Conservation (phyloP, 2,329 filamentous ascomycete species). For the Aspergillus arachidicola region DNA sequence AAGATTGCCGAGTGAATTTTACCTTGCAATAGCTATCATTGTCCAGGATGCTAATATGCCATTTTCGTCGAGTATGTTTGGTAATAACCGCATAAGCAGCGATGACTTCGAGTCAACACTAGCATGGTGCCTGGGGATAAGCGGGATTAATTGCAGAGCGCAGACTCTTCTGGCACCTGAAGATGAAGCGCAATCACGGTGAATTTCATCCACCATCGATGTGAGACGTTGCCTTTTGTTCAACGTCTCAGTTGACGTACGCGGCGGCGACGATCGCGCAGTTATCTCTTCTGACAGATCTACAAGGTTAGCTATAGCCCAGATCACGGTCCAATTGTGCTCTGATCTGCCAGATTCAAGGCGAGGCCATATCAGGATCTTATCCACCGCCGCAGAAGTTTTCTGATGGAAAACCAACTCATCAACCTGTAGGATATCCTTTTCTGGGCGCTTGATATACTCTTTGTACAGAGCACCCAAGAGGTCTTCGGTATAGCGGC, state of each 20-base stretch:
- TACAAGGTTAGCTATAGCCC: slow-evolving; percentile 41
- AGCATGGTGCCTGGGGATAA: slow-evolving; percentile 51
- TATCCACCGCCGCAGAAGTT: slow-evolving; percentile 37
- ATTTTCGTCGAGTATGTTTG: slow-evolving; percentile 70
- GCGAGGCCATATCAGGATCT: slow-evolving; percentile 38
- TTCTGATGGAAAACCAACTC: slow-evolving; percentile 64
- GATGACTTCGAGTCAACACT: slow-evolving; percentile 56
- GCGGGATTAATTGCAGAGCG: slow-evolving; percentile 59
- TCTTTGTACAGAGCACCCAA: slow-evolving; percentile 73
- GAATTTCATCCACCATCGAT: slow-evolving; percentile 40
- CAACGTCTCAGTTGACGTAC: slow-evolving; percentile 19
- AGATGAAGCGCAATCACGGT: slow-evolving; percentile 39
- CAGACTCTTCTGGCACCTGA: slow-evolving; percentile 46
- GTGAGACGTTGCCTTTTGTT: slow-evolving; percentile 41
- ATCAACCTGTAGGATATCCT: slow-evolving; percentile 74
- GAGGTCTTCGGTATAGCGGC: slow-evolving; percentile 62
- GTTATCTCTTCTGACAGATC: slow-evolving; percentile 40
- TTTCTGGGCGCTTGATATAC: slow-evolving; percentile 71
- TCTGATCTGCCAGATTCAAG: slow-evolving; percentile 39
- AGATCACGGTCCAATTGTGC: slow-evolving; percentile 44
- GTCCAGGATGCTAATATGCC: slow-evolving; percentile 73
- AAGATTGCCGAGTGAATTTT: slow-evolving; percentile 30
- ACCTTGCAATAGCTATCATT: slow-evolving; percentile 80
- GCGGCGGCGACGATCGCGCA: slow-evolving; percentile 10
- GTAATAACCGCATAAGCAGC: slow-evolving; percentile 61